Conservation (phyloP, 2,329 filamentous ascomycete genomes). For the Lojkania enalia region DNA sequence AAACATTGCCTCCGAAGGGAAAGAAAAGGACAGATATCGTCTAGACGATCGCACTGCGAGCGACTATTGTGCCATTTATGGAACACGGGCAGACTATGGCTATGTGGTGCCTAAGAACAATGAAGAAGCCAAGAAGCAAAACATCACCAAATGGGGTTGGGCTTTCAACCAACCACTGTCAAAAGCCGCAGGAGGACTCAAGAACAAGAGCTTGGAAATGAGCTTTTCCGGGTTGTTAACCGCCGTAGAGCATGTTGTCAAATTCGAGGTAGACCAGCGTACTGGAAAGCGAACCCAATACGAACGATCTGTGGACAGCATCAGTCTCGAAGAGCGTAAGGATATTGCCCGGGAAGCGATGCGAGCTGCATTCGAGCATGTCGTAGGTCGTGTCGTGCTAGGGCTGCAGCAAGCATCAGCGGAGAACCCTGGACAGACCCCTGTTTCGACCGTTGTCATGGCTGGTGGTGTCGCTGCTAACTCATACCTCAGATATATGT, state of each 20-base stretch:
- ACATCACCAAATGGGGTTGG: conserved; percentile 64
- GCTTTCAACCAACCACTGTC: conserved; percentile 68
- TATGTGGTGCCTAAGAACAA: conserved; percentile 65
- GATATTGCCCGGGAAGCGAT: conserved; percentile 74
- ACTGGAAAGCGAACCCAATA: conserved; percentile 34
- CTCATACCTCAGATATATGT: conserved; percentile 71
- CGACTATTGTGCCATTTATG: conserved; percentile 22
- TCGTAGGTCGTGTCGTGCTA: conserved; percentile 73
- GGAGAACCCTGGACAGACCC: conserved; percentile 7
- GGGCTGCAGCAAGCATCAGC: conserved; percentile 56
- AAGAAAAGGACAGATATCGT: conserved; percentile 6
- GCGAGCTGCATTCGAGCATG: conserved; percentile 83
- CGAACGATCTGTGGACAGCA: conserved; percentile 38
- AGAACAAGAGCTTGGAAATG: conserved; percentile 38
- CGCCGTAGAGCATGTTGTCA: conserved; percentile 62
- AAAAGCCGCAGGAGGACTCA: conserved; percentile 45
- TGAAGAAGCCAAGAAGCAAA: conserved; percentile 59
- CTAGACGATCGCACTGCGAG: conserved; percentile 22
- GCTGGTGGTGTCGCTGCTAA: conserved; percentile 92
- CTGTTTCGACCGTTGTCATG: conserved; percentile 69
- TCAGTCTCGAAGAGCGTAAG: conserved; percentile 64
- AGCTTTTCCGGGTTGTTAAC: conserved; percentile 72
- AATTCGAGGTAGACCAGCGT: conserved; percentile 38
- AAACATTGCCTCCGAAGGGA: neutral
- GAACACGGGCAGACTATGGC: conserved; percentile 34